phyloP scores from a whole-genome alignment of 257 asterid species.

The Scutellaria baicalensis region DNA sequence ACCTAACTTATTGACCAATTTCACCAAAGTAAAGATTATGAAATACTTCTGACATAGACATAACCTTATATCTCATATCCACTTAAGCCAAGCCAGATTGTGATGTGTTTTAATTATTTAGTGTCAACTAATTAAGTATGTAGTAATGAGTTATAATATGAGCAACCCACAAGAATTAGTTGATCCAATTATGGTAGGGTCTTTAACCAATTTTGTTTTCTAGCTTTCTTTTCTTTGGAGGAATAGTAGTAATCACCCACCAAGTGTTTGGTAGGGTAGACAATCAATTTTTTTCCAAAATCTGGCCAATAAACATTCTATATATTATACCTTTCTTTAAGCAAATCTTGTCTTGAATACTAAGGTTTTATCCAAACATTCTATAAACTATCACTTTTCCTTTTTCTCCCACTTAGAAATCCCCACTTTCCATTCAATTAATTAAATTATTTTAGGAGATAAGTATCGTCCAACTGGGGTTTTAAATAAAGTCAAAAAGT shows the following conservation, averaged over 20 bases:
- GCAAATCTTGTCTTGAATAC: constrained; percentile 6
- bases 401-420: neutral
- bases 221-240: neutral
- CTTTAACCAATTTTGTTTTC: neutral
- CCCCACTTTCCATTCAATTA: constrained; percentile 6
- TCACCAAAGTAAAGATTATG: neutral
- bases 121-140: neutral
- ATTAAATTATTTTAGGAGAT: neutral
- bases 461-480: neutral
- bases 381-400: neutral
- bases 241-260: neutral
- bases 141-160: neutral
- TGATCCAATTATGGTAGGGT: neutral
- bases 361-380: constrained; percentile 12
- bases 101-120: neutral
- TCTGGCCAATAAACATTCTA: constrained; percentile 5
- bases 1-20: neutral
- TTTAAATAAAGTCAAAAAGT: neutral
- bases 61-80: neutral
- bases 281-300: neutral
- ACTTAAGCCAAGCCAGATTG: neutral
- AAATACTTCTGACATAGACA: neutral
- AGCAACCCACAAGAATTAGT: neutral
- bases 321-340: neutral
- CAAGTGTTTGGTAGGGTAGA: neutral